A percentile compares a stretch with the other conserved stretches of the same genome.
phyloP scores from a whole-genome alignment of 148 eudicot genomes.

The Polygonum aviculare region DNA sequence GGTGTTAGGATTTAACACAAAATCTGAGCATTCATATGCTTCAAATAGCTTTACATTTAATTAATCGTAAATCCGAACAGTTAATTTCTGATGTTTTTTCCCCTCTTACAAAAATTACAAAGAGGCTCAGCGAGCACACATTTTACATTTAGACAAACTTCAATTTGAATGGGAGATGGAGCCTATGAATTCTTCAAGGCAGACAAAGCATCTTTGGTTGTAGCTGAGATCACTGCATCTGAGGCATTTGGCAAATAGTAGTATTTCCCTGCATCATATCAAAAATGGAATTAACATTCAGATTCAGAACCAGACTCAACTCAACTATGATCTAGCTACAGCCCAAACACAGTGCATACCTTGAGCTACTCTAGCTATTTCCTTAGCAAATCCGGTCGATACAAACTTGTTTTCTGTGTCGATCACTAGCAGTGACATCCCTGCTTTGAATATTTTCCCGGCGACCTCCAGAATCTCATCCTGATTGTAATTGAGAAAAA shows the following conservation, averaged over 20 bases:
- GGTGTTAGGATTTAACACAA: background rate
- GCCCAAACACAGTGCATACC: conserved; percentile 29
- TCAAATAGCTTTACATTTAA: background rate
- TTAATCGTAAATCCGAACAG: background rate
- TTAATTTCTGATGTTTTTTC: background rate
- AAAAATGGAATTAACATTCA: background rate
- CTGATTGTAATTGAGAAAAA: conserved; percentile 20
- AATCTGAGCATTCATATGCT: background rate
- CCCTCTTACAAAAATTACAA: background rate
- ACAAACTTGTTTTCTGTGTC: conserved; percentile 98
- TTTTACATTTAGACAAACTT: background rate
- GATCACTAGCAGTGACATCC: conserved; percentile 94
- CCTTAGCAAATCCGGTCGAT: conserved; percentile 97
- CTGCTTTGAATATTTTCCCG: conserved; percentile 85
- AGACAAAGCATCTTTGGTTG: conserved; percentile 87
- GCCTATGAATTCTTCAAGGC: conserved; percentile 56
- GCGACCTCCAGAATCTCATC: conserved; percentile 99
- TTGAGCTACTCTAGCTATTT: conserved; percentile 93
- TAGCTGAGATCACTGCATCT: conserved; percentile 87
- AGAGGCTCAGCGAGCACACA: background rate
- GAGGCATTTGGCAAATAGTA: conserved; percentile 98
- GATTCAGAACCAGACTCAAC: background rate
- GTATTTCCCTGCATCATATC: conserved; percentile 65
- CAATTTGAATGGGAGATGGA: background rate
- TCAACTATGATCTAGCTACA: background rate